phyloP scores from a whole-genome alignment of 768 basidiomycete genomes.

The Chalciporus chontae region DNA sequence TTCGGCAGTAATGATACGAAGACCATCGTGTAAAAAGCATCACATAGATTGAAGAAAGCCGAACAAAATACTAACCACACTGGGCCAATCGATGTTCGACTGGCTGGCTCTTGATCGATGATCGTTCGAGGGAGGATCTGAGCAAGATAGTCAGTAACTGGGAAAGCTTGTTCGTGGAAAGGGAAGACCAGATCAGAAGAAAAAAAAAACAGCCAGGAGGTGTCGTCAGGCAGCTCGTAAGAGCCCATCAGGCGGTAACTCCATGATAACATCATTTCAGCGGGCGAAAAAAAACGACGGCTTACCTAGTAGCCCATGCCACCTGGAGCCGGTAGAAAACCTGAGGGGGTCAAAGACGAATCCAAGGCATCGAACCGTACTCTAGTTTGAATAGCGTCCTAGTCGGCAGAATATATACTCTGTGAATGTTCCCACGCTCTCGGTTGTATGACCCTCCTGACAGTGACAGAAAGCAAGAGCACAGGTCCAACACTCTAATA shows the following conservation, averaged over 20 bases:
- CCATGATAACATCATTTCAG: conserved; percentile 38
- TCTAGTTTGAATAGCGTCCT: too few species aligned
- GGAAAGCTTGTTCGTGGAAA: not conserved
- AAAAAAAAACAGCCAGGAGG: conserved; percentile 76
- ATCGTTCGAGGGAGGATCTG: not conserved
- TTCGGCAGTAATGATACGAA: conserved; percentile 79
- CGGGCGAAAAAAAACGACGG: not conserved
- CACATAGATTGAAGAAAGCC: conserved; percentile 36
- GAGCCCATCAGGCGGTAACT: conserved; percentile 75
- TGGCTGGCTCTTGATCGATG: too few species aligned
- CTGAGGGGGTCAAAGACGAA: conserved; percentile 43
- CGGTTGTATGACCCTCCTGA: too few species aligned
- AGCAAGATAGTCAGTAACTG: not conserved
- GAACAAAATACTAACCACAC: conserved; percentile 18
- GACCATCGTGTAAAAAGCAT: conserved; percentile 85
- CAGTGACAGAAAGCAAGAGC: too few species aligned
- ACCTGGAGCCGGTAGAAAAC: not conserved
- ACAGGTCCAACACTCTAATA: conserved; percentile 33
- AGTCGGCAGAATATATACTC: not conserved
- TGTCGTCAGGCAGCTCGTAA: conserved; percentile 53
- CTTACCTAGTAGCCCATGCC: not conserved
- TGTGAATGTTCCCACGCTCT: not conserved
- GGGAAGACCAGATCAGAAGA: conserved; percentile 43
- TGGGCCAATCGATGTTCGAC: not conserved
- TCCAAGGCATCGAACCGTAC: conserved; percentile 70